phyloP scores from a whole-genome alignment of 352 stramenopile species.

The Globisporangium heterothallicum region DNA sequence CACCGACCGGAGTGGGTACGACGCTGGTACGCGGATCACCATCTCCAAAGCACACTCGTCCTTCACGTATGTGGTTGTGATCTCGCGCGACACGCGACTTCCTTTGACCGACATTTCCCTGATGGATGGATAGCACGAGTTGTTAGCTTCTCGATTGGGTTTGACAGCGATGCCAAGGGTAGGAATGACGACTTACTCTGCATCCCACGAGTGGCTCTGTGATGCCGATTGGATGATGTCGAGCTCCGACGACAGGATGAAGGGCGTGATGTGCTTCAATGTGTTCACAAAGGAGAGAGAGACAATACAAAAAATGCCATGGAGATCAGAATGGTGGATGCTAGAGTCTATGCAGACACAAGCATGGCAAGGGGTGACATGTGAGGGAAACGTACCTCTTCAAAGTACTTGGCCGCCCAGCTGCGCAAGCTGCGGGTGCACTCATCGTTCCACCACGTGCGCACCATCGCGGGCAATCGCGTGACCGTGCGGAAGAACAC shows the following conservation, averaged over 20 bases:
- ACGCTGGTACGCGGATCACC: constrained; percentile 80
- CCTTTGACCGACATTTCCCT: constrained; percentile 85
- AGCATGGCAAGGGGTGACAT: too few relatives aligned
- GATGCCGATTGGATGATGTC: constrained; percentile 65
- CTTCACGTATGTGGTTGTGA: constrained; percentile 91
- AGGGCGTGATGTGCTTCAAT: constrained; percentile 67
- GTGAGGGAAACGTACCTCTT: constrained; percentile 56
- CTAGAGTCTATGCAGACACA: too few relatives aligned
- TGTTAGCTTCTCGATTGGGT: too few relatives aligned
- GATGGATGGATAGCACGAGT: too few relatives aligned
- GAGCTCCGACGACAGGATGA: constrained; percentile 71
- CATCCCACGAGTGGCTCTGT: constrained; percentile 53
- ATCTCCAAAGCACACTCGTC: constrained; percentile 90
- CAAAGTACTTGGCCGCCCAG: constrained; percentile 87
- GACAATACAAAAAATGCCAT: constrained; percentile 7
- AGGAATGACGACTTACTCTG: constrained; percentile 32
- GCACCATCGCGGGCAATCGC: constrained; percentile 81
- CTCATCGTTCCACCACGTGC: constrained; percentile 89
- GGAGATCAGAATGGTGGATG: too few relatives aligned
- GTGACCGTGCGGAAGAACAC: constrained; percentile 83
- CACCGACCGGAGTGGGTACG: constrained; percentile 87
- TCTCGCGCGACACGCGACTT: constrained; percentile 83
- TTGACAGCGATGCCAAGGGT: too few relatives aligned
- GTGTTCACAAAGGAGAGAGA: background rate
- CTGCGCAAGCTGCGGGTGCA: constrained; percentile 72